Evolutionary conservation across 805 yeast genomes (phyloP).

Genomic region (Kodamaea hsintzibuensis): DNA sequence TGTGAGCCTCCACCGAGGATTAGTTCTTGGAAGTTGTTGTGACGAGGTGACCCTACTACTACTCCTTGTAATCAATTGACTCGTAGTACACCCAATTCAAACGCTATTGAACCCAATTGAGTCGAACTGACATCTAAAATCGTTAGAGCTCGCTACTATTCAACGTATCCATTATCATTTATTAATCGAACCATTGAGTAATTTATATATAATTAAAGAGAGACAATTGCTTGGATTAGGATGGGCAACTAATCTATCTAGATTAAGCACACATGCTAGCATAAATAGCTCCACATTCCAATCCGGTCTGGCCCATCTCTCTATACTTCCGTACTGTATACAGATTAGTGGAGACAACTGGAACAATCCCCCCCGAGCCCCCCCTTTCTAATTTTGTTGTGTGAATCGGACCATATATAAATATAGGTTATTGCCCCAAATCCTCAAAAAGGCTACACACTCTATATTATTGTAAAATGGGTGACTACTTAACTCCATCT

Average conservation of each 20-base stretch:
- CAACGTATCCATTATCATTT: neutral
- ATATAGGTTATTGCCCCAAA: neutral
- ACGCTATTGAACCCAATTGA: neutral
- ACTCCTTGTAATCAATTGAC: neutral
- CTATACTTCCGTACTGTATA: neutral
- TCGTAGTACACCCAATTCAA: neutral
- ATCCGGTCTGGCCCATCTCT: neutral
- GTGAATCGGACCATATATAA: neutral
- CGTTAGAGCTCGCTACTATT: neutral
- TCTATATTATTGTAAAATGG: constrained; percentile 19
- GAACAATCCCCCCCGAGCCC: neutral
- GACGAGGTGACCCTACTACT: neutral
- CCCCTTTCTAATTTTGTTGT: constrained; percentile 1
- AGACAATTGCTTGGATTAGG: neutral
- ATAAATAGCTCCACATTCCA: neutral
- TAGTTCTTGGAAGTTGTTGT: neutral
- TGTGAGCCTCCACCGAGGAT: neutral
- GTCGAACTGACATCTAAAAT: neutral
- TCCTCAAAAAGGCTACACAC: neutral
- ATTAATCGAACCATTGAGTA: neutral
- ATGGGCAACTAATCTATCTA: neutral
- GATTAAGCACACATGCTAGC: neutral
- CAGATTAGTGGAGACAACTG: neutral
- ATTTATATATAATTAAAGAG: neutral
- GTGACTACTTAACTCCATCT: constrained; percentile 39